Base-by-base conservation (phyloP, 2,329 filamentous ascomycete species). In the Geoglossum cookeanum region DNA sequence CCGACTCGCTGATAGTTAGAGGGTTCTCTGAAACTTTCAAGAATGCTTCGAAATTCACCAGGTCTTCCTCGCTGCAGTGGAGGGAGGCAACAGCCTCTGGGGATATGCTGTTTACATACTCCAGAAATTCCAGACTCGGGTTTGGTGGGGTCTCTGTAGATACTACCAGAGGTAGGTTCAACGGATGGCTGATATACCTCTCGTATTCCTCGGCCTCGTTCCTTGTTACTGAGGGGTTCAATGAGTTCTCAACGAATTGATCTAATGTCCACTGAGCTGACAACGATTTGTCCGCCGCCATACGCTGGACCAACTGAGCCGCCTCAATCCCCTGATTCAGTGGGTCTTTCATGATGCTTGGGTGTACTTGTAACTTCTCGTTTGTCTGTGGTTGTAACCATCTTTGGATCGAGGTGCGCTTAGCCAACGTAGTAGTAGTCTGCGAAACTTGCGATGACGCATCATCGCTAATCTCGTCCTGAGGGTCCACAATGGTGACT, bases 221-320 rank as follows among this genome's bases (percentile, higher is more conserved):
- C 6, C 77, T 71, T 6, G 79, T 85, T 42, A 98, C 87, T 0
- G 81, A 83, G 1, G 92, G 92, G 62, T 95, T 85, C 49, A 97
- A 76, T 4, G 87, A 92, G 67, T 90, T 85, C 56, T 83, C 78
- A 49, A 96, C 85, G 55, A 95, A 84, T 65, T 94, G 85, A 17
- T 84, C 84, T 53, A 96, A 84, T 0, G 87, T 94, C 84, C 86
- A 90, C 67, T 95, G 88, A 13, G 87, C 85, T 58, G 85, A 84
- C 42, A 85, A 85, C 32, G 83, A 80, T 70, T 94, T 94, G 64
- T 94, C 85, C 3, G 83, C 75, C 0, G 74, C 70, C 47, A 33
- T 49, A 17, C 48, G n/a, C 33, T 35, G 32, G 59, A 55, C 42
- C 56, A 49, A 7, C 48, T 55, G 39, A 49, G 48, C 4, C 30